Base-by-base conservation (phyloP, 139 green algal species). In the Monoraphidium neglectum region DNA sequence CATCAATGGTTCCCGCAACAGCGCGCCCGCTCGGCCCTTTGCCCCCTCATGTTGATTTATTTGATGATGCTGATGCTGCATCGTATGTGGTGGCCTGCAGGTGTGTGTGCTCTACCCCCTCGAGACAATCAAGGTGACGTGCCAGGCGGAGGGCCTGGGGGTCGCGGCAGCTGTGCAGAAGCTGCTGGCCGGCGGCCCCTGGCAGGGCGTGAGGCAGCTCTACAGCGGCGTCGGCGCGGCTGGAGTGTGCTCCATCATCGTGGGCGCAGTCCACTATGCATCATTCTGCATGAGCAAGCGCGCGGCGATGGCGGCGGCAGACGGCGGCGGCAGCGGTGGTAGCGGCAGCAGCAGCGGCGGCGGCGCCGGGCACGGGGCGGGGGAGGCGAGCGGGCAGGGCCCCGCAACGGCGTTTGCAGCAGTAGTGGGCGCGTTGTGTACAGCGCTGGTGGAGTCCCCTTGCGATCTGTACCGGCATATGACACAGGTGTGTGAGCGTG, bases 111-210 rank as follows among this genome's bases (percentile, higher is more conserved):
- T 94, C 2, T 94, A 92, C 40, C 90, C 90, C 0, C 68, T 94
- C 1, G 90, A 94, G 47, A 92, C 86, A 0, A 76, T 94, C 40
- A 94, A 93, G 84, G 88, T 90, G 37, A 0, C 64, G 38, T 93
- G 87, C 69, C 89, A 94, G 75, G 82, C 84, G 0, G 80, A 86
- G 16, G 67, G 83, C 63, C 5, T 81, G 15, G 69, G 35, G 33
- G 60, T 78, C 5, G 38, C 30, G 10, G 53, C 70, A 5, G 89
- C 88, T 10, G 18, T 93, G 18, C 24, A 51, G 8, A 49, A 80
- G 32, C 28, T 93, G 72, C 10, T 77, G 47, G 35, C 66, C 13
- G 49, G 47, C 28, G 75, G 75, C 37, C 33, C 36, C 0, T 43
- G 65, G 0, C 32, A 51, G 54, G 75, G 65, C 28, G 28, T 79